Base-by-base conservation (phyloP, 768 basidiomycete species). In the Collybiopsis luxurians region DNA sequence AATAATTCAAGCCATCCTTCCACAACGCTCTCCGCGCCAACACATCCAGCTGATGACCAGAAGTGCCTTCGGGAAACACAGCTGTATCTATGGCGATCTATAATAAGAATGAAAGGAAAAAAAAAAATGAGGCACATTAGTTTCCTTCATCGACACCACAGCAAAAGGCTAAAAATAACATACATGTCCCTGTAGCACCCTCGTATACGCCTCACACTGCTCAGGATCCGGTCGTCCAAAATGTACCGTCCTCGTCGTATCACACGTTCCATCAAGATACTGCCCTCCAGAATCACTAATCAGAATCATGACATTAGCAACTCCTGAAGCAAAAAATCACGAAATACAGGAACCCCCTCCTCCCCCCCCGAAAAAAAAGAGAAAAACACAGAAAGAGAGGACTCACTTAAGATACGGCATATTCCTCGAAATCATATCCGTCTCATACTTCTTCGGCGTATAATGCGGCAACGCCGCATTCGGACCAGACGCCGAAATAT, bases 401-500 rank as follows among this genome's bases (percentile, higher is more conserved):
- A 73, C 86, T 71, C 65, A 93, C 92, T 92, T 95, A 57, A 99
- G 80, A 70, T 96, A 99, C 4, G 95, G 92, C 1, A 84, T 81
- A 12, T 88, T 81, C 34, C 83, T 78, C 61, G 89, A 86, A 63
- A 99, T 90, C 72, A 89, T 77, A 43, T 74, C 70, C n/a, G 89
- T 89, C 17, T 76, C 78, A 19, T 75, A 70, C 66, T 88, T 85
- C 58, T 81, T 80, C 0, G 97, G 94, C 0, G 82, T 79, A 70
- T 99, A 98, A 72, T 99, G 97, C 3, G 97, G 95, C 23, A 98
- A 73, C 17, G 96, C 97, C 55, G 92, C 95, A 67, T 99, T 96
- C 2, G 90, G 79, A 2, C 95, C 96, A 38, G 83, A 86, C 2
- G 91, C 96, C 23, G 89, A 91, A 59, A 98, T 96, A 55, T 86